Percentiles rank a stretch among this genome's conserved stretches.
phyloP scores from a whole-genome alignment of 176 grass and related monocot genomes.

The Carex cristatella region DNA sequence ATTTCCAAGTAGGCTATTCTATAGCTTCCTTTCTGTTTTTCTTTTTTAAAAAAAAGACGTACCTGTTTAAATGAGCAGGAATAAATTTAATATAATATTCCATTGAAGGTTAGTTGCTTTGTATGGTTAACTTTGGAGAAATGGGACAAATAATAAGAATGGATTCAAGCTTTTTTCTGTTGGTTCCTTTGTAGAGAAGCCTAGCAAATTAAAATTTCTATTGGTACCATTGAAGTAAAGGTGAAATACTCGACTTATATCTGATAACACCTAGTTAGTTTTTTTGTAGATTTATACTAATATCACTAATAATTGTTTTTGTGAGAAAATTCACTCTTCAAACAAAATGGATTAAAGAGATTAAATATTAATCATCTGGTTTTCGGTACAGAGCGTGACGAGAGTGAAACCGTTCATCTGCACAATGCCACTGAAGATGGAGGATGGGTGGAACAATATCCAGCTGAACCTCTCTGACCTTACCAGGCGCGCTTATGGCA shows the following conservation, averaged over 20 bases:
- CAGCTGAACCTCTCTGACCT: conserved; percentile 77
- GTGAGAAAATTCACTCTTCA: not conserved
- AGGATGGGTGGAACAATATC: conserved; percentile 90
- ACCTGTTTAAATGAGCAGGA: not conserved
- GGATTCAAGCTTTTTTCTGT: not conserved
- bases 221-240: no score
- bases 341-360: not conserved
- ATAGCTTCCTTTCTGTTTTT: not conserved
- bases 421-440: conserved; percentile 80
- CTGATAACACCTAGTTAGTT: not conserved
- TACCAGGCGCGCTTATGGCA: conserved; percentile 78
- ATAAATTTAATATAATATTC: not conserved
- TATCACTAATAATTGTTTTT: not conserved
- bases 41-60: not conserved
- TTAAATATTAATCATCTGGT: not conserved
- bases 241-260: not conserved
- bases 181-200: not conserved
- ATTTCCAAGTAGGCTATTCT: conserved; percentile 70
- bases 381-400: conserved; percentile 50
- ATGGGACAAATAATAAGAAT: not conserved
- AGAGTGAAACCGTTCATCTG: conserved; percentile 90
- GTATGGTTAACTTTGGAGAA: not conserved
- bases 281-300: not conserved
- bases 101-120: not conserved
- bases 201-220: not conserved